Evolutionary conservation across 352 stramenopile genomes (phyloP).

Genomic region (Lagenidium giganteum): DNA sequence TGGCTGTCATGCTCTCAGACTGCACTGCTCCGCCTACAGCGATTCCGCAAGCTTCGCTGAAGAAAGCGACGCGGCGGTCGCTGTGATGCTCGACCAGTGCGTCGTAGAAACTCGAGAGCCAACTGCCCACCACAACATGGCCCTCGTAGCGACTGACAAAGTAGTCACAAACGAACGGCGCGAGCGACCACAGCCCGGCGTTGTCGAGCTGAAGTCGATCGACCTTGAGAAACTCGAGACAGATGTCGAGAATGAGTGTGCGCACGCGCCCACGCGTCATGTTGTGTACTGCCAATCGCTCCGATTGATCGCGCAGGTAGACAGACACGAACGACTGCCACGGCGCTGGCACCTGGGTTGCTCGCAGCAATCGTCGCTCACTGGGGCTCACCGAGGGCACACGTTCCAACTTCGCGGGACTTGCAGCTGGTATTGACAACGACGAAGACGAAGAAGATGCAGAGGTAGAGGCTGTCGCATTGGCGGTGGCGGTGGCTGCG

Average conservation of each 20-base stretch:
- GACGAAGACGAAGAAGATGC: background rate
- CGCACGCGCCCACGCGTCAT: slow-evolving; percentile 25
- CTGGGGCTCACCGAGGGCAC: slow-evolving; percentile 6
- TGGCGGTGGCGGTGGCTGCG: too few relatives aligned
- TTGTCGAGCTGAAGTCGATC: slow-evolving; percentile 60
- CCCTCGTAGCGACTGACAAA: slow-evolving; percentile 50
- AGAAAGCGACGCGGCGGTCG: slow-evolving; percentile 62
- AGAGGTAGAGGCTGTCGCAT: background rate
- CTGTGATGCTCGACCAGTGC: slow-evolving; percentile 31
- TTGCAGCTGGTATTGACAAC: too few relatives aligned
- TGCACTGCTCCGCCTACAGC: too few relatives aligned
- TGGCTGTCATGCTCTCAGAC: too few relatives aligned
- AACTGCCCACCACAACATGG: slow-evolving; percentile 36
- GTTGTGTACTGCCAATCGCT: background rate
- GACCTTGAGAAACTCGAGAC: slow-evolving; percentile 69
- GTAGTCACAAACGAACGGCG: slow-evolving; percentile 72
- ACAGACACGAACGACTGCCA: slow-evolving; percentile 12
- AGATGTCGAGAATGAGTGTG: slow-evolving; percentile 60
- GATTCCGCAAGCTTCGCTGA: slow-evolving; percentile 37
- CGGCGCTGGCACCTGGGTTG: slow-evolving; percentile 14
- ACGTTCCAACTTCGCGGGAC: too few relatives aligned
- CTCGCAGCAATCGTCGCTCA: background rate
- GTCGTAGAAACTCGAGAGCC: slow-evolving; percentile 45
- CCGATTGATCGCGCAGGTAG: slow-evolving; percentile 19
- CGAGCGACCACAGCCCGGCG: slow-evolving; percentile 36